phyloP scores from a whole-genome alignment of 345 rosid species.

The Chamaenerion angustifolium region DNA sequence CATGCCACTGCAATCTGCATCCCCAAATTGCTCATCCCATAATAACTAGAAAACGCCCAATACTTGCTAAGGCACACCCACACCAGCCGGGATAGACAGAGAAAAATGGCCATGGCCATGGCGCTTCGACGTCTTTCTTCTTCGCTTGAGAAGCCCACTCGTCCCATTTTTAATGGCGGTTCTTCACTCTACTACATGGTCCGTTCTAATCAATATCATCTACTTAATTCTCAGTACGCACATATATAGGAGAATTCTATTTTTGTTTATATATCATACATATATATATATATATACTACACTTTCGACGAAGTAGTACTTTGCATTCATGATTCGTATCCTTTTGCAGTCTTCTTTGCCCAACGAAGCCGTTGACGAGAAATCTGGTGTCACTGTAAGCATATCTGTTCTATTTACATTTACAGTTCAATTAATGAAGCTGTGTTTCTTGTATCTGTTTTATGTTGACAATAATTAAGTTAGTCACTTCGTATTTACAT shows the following conservation, averaged over 20 bases:
- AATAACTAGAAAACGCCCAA: no score
- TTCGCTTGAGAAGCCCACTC: constrained; percentile 59
- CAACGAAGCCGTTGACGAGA: constrained; percentile 80
- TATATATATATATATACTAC: no score
- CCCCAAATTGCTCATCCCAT: no score
- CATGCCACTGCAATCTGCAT: no score
- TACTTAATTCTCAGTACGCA: background rate
- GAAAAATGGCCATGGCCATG: constrained; percentile 78
- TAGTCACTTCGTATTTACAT: background rate
- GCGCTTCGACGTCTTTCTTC: constrained; percentile 93
- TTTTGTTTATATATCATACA: background rate
- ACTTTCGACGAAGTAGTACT: background rate
- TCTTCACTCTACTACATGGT: constrained; percentile 55
- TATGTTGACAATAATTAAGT: background rate
- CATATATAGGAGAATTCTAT: background rate
- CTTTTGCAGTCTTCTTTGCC: constrained; percentile 74
- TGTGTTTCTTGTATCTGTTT: background rate
- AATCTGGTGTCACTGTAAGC: constrained; percentile 55
- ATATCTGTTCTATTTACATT: background rate
- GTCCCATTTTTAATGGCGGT: constrained; percentile 58
- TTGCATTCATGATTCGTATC: constrained; percentile 1
- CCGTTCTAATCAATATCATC: constrained; percentile 1
- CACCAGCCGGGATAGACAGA: background rate
- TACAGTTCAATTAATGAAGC: background rate
- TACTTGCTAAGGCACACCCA: no score